Evolutionary conservation across 345 rosid genomes (phyloP).

Genomic region (Abelmoschus esculentus): DNA sequence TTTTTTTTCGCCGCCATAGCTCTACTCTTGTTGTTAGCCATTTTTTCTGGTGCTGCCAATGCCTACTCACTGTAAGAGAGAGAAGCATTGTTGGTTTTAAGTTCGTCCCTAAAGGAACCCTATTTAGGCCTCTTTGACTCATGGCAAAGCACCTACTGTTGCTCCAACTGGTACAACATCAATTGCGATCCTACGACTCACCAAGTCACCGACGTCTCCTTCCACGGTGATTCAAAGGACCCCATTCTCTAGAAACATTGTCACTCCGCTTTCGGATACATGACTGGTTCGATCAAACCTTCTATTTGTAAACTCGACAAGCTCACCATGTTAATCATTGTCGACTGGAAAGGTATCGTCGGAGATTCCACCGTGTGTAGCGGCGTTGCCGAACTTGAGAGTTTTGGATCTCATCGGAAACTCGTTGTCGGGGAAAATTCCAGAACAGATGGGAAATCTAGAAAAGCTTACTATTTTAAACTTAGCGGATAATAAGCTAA

Average conservation of each 20-base stretch:
- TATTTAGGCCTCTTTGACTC: conserved; percentile 67
- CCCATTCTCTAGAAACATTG: conserved; percentile 66
- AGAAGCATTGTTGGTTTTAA: conserved; percentile 49
- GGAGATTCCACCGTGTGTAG: conserved; percentile 66
- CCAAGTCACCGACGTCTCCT: conserved; percentile 67
- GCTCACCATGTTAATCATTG: conserved; percentile 50
- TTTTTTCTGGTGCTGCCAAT: conserved; percentile 22
- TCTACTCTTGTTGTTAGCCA: conserved; percentile 14
- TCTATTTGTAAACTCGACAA: conserved; percentile 64
- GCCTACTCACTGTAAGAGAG: conserved; percentile 52
- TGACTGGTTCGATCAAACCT: conserved; percentile 76
- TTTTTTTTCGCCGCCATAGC: conserved; percentile 19
- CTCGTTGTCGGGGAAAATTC: conserved; percentile 56
- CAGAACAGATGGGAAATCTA: conserved; percentile 55
- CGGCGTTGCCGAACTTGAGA: conserved; percentile 54
- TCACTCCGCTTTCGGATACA: conserved; percentile 69
- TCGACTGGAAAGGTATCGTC: conserved; percentile 84
- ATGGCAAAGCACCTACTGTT: conserved; percentile 63
- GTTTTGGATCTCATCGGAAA: conserved; percentile 78
- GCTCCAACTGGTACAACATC: conserved; percentile 69
- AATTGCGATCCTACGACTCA: conserved; percentile 60
- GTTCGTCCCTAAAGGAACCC: conserved; percentile 58
- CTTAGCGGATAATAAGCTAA: conserved; percentile 67
- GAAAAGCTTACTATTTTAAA: conserved; percentile 52
- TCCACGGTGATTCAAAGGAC: conserved; percentile 92